Evolutionary conservation across 164 flowering plant genomes (phyloP), one percentile per base, ranked within the genome.

Genomic region (Pachysandra terminalis): DNA sequence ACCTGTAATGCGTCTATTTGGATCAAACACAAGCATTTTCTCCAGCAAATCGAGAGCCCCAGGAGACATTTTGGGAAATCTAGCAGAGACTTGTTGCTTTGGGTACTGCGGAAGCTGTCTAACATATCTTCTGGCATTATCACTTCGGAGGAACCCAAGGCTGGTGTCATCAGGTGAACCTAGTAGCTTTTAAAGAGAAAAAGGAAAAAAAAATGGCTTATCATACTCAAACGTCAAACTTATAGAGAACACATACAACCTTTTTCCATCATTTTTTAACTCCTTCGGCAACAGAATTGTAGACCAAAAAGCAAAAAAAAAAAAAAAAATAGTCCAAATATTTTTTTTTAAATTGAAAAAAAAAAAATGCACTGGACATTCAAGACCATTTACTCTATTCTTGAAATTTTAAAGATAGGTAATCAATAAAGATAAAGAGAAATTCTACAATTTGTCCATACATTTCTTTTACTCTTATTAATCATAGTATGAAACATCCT

Each of bases 91-190:
- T 26, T 82, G 82, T 75, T 91, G 95, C 72, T 72, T 83, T 52
- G 97, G 96, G 76, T 77, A 87, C 65, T 94, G 97, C 1, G 96
- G 96, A 66, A 94, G 90, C 78, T 91, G 97, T 61, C 90, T 81
- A n/a, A 91, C 89, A 68, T 89, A 93, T 83, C 94, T 86, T 69
- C 96, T 75, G 16, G 98, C 97, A 81, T 89, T 89, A 60, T 93
- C 97, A 77, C 97, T 90, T 70, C 97, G 80, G n/a, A 94, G 84
- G 66, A 94, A 94, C 61, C 97, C 98, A 63, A 94, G 91, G 77
- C 98, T 91, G 51, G 96, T 71, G 73, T 91, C 96, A 73, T 88
- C 95, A 41, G 98, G 98, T 70, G 98, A 90, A 64, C 98, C 98
- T 74, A 91, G 83, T 54, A 90, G 87, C 98, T 93, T 65, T 74